Percentiles rank a stretch among this genome's conserved stretches.
phyloP scores from a whole-genome alignment of 345 rosid genomes.

The Eutrema yunnanense region DNA sequence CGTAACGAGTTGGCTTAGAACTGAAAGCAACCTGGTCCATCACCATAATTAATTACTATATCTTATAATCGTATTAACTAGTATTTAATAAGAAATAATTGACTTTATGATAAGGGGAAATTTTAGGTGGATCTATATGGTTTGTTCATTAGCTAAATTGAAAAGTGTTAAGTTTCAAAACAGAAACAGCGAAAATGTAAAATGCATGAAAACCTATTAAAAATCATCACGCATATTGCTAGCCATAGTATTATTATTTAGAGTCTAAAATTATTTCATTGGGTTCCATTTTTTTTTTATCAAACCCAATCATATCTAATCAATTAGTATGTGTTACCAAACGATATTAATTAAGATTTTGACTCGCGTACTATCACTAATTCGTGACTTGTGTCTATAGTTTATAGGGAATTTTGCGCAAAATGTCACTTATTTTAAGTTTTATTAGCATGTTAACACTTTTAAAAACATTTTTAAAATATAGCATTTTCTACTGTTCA shows the following conservation, averaged over 20 bases:
- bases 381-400: background rate
- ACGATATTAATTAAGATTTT: background rate
- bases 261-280: background rate
- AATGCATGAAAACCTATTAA: background rate
- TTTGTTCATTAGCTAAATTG: background rate
- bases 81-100: background rate
- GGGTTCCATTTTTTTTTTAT: background rate
- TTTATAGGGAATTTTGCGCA: too few species aligned
- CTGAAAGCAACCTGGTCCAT: slow-evolving; percentile 27
- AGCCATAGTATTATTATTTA: background rate
- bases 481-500: too few species aligned
- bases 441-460: too few species aligned
- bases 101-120: background rate
- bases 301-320: background rate
- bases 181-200: background rate
- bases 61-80: background rate
- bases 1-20: slow-evolving; percentile 35
- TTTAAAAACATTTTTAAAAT: too few species aligned
- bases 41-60: slow-evolving; percentile 4
- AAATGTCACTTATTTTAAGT: too few species aligned
- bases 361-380: background rate
- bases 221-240: background rate
- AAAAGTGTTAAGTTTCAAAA: background rate
- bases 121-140: background rate
- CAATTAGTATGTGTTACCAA: background rate